Conservation (phyloP, 805 yeast genomes). For the Yarrowia divulgata region DNA sequence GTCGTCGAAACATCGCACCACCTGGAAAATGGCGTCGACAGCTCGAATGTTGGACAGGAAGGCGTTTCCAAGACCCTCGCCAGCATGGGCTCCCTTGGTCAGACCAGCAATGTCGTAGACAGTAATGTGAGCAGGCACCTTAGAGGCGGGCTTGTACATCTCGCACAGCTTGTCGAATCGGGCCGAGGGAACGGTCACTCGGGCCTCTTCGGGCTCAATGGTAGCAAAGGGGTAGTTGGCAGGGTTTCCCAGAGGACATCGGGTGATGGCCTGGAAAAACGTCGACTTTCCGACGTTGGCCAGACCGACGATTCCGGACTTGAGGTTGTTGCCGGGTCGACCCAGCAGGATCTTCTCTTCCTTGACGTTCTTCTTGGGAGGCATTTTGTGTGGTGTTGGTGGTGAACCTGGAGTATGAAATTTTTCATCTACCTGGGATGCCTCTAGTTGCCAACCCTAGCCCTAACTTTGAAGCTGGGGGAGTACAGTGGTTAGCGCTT, state of each 20-base stretch:
- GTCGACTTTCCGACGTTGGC: slow-evolving; percentile 95
- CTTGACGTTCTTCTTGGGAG: slow-evolving; percentile 74
- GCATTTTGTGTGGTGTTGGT: slow-evolving; percentile 55
- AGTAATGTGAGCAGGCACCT: slow-evolving; percentile 91
- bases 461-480: too few relatives aligned
- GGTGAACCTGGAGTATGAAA: background rate
- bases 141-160: slow-evolving; percentile 79
- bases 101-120: slow-evolving; percentile 97
- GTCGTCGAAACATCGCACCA: slow-evolving; percentile 96
- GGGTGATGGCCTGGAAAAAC: slow-evolving; percentile 95
- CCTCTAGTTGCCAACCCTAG: slow-evolving; percentile 1
- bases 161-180: slow-evolving; percentile 79
- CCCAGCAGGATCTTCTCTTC: slow-evolving; percentile 81
- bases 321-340: slow-evolving; percentile 78
- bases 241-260: slow-evolving; percentile 91
- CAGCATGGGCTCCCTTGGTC: slow-evolving; percentile 94
- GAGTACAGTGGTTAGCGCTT: too few relatives aligned
- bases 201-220: slow-evolving; percentile 97
- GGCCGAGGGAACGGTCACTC: slow-evolving; percentile 90
- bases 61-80: slow-evolving; percentile 98
- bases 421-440: slow-evolving; percentile 7
- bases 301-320: slow-evolving; percentile 90
- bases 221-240: slow-evolving; percentile 99
- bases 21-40: slow-evolving; percentile 97
- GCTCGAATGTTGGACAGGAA: slow-evolving; percentile 96